Conservation (phyloP, 108 stramenopile species). For the Cylindrotheca fusiformis region DNA sequence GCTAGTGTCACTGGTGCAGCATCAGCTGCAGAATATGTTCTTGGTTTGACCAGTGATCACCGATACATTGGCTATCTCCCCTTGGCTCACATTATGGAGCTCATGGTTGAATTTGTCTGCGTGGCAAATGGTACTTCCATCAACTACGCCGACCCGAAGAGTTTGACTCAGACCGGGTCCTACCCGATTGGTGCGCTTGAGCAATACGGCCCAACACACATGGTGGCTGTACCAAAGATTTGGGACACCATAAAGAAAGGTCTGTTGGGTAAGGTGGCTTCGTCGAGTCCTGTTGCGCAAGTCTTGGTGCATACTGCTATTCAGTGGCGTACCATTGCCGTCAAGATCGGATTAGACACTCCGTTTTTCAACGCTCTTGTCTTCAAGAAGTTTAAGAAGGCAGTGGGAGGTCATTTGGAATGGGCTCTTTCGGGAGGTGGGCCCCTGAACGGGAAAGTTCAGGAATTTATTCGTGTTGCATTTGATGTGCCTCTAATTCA, state of each 20-base stretch:
- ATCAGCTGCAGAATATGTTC: constrained; percentile 33
- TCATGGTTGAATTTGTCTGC: constrained; percentile 77
- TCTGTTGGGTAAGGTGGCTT: constrained; percentile 74
- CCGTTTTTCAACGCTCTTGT: constrained; percentile 86
- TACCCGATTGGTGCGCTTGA: constrained; percentile 86
- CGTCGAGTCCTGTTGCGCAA: constrained; percentile 57
- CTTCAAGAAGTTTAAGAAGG: constrained; percentile 85
- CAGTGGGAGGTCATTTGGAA: constrained; percentile 73
- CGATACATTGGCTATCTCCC: constrained; percentile 69
- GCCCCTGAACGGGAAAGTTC: constrained; percentile 80
- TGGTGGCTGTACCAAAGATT: constrained; percentile 92
- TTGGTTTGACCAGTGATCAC: constrained; percentile 38
- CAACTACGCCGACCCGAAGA: constrained; percentile 86
- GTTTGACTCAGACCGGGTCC: constrained; percentile 73
- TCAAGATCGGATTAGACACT: constrained; percentile 76
- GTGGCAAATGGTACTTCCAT: constrained; percentile 58
- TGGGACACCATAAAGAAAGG: constrained; percentile 96
- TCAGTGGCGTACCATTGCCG: constrained; percentile 57
- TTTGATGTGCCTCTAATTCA: constrained; percentile 80
- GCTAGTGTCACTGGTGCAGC: constrained; percentile 67
- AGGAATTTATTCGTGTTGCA: constrained; percentile 75
- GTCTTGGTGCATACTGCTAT: constrained; percentile 72
- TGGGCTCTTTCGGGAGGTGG: constrained; percentile 86
- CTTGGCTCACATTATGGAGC: constrained; percentile 88
- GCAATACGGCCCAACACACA: constrained; percentile 76